phyloP scores from a whole-genome alignment of 2,329 filamentous ascomycete species.

The Periconia sp. region DNA sequence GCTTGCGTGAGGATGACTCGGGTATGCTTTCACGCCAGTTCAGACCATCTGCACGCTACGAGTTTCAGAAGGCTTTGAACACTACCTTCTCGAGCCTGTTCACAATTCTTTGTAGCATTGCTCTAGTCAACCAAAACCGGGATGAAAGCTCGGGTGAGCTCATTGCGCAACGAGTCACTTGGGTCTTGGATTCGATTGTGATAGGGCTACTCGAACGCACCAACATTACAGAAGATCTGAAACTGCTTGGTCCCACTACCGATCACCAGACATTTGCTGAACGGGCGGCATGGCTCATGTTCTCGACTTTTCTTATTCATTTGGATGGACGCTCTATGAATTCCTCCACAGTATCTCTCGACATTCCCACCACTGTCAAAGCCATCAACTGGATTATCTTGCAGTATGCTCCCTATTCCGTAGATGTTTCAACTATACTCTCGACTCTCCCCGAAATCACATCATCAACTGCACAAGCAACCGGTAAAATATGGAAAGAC shows the following conservation, averaged over 20 bases:
- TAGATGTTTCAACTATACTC: conserved; percentile 23
- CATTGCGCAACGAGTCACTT: conserved; percentile 20
- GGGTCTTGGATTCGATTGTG: conserved; percentile 25
- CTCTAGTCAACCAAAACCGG: conserved; percentile 24
- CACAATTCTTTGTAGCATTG: conserved; percentile 37
- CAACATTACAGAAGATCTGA: conserved; percentile 25
- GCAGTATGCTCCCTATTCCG: conserved; percentile 26
- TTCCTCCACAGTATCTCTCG: conserved; percentile 6
- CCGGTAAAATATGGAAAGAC: conserved; percentile 37
- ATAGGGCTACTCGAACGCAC: conserved; percentile 25
- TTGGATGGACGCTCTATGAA: conserved; percentile 16
- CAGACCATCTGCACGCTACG: conserved; percentile 25
- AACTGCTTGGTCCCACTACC: conserved; percentile 19
- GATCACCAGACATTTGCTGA: conserved; percentile 34
- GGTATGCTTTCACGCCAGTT: conserved; percentile 20
- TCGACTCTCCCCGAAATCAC: conserved; percentile 31
- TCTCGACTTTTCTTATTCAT: conserved; percentile 27
- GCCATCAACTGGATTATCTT: conserved; percentile 22
- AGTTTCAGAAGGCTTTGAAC: conserved; percentile 35
- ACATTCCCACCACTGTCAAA: conserved; percentile 11
- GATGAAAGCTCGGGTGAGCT: conserved; percentile 17
- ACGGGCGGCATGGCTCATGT: conserved; percentile 29
- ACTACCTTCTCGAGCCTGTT: conserved; percentile 40
- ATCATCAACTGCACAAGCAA: conserved; percentile 35
- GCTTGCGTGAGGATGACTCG: conserved; percentile 19